These are phyloP conservation scores for Tulasnella sp. DNA, from an alignment of 768 basidiomycete species.

Conservation along the genomic window DNA sequence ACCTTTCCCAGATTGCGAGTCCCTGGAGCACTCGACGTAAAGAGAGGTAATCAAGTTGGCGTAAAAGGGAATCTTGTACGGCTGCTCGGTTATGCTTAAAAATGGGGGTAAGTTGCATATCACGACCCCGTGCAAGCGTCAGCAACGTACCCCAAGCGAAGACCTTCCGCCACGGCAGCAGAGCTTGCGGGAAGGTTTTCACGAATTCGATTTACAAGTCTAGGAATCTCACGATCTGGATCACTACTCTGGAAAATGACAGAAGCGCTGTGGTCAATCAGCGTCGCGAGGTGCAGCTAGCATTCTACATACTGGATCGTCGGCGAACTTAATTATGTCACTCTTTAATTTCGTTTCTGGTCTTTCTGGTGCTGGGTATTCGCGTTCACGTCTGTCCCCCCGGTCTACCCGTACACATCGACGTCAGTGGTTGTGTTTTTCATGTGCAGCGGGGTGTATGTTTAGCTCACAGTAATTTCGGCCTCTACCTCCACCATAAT, in stretches of 20 bases:
- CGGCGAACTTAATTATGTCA: conserved; percentile 59
- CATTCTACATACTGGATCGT: conserved; percentile 52
- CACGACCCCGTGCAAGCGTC: not conserved
- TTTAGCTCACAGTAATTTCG: conserved; percentile 8
- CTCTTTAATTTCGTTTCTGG: conserved; percentile 38
- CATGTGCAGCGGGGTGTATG: not conserved
- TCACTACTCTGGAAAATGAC: conserved; percentile 40
- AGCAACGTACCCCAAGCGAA: conserved; percentile 51
- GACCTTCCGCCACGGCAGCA: conserved; percentile 55
- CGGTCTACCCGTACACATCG: not conserved
- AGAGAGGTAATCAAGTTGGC: conserved; percentile 66
- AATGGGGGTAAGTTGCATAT: conserved; percentile 12
- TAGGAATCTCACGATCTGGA: conserved; percentile 52
- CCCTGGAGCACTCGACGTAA: conserved; percentile 32
- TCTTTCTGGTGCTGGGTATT: conserved; percentile 7
- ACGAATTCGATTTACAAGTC: conserved; percentile 51
- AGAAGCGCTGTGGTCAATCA: no score
- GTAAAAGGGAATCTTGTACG: conserved; percentile 86
- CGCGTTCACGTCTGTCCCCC: conserved; percentile 1
- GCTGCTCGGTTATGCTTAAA: conserved; percentile 73
- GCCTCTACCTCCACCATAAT: conserved; percentile 8
- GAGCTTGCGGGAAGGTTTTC: conserved; percentile 47
- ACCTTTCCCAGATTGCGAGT: conserved; percentile 28
- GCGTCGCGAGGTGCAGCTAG: not conserved
- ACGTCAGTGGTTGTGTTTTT: not conserved